Base-by-base conservation (phyloP, 1,284 basidiomycete species). In the Trichosporon sp. region DNA sequence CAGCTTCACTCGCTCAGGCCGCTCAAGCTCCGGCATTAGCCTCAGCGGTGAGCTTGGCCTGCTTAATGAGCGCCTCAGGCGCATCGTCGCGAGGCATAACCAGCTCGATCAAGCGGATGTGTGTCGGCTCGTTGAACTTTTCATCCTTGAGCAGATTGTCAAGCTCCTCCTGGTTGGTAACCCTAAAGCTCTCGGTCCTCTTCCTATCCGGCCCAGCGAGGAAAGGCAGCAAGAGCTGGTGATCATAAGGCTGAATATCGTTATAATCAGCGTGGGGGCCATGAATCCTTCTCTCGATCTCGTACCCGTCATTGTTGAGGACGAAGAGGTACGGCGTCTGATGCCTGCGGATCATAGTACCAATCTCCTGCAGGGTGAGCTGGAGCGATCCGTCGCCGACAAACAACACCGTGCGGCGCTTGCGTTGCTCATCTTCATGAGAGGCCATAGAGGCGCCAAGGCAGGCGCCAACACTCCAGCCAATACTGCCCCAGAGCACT, bases 291-390 rank as follows among this genome's bases (percentile, higher is more conserved):
- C 90, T 85, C 82, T 96, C 93, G 67, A 95, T 93, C 54, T 88
- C 88, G 78, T 93, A 95, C 0, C 94, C 94, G 61, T 87, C 86
- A 80, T 97, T 95, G 83, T 94, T 93, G 61, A 96, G 83, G 13
- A 97, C 83, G 60, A 83, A 83, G 52, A 83, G 66, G 70, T 82
- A 81, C 1, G 82, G 81, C 59, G 68, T 74, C 19, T 81, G 69
- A 21, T 78, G 78, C 54, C 77, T 73, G 58, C 80, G 74, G 56
- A 84, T 75, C 81, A 84, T 82, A 3, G 82, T 83, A 7, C 80
- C 80, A 59, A 84, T 78, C 70, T 84, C 83, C 70, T 84, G 83
- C 2, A 78, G 58, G 2, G 78, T 78, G 8, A 85, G 73, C 70
- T 84, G 83, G 83, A 84, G 73, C 31, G 75, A 80, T 1, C 83